These are phyloP conservation scores for Calophaca sinica DNA, from an alignment of 306 rosid species.

Conservation along the genomic window DNA sequence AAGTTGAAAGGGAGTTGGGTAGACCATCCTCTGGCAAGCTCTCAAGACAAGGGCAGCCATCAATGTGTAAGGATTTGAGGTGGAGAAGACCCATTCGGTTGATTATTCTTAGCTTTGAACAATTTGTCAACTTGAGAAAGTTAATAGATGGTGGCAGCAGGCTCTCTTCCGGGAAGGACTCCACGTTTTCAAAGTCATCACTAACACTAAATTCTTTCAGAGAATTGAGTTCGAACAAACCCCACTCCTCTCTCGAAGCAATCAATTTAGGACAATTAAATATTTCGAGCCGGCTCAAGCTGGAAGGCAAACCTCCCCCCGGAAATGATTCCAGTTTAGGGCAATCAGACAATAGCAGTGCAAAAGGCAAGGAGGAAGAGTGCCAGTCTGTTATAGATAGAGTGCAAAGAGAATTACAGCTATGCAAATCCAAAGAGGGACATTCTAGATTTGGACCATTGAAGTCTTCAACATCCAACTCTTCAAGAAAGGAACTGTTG, in stretches of 20 bases:
- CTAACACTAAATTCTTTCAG: background rate
- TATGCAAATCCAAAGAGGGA: background rate
- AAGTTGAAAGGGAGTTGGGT: background rate
- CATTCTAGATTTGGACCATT: background rate
- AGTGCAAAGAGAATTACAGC: background rate
- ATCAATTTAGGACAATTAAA: background rate
- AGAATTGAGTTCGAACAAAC: conserved; percentile 8
- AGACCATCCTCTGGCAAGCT: conserved; percentile 31
- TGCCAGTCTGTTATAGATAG: background rate
- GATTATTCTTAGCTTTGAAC: conserved; percentile 12
- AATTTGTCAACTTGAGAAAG: accelerated
- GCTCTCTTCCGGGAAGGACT: conserved; percentile 23
- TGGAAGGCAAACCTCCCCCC: background rate
- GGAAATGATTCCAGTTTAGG: background rate
- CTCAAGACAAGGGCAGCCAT: accelerated
- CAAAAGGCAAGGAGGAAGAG: background rate
- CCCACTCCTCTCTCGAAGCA: conserved; percentile 8
- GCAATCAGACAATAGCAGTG: background rate
- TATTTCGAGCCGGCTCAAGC: accelerated
- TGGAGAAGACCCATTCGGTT: conserved; percentile 37
- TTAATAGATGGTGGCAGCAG: conserved; percentile 24
- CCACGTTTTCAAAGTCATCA: background rate
- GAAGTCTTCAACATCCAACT: background rate
- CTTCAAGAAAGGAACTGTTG: background rate
- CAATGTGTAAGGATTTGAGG: accelerated